Evolutionary conservation across 192 early-diverging fungal species (phyloP).

Genomic region (Podila horticola): DNA sequence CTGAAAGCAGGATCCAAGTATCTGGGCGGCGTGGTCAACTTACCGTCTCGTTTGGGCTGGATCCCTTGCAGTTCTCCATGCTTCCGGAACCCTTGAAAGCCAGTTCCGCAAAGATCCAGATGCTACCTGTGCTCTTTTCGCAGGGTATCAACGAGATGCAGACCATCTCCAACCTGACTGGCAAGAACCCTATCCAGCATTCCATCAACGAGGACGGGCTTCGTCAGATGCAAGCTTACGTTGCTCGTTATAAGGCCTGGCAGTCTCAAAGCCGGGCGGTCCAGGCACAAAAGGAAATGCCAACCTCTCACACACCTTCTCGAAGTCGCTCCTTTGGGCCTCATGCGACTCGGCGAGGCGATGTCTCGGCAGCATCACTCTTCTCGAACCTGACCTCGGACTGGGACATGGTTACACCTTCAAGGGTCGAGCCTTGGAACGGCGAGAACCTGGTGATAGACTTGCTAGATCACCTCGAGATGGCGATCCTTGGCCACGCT

Average conservation of each 20-base stretch:
- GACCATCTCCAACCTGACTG: slow-evolving; percentile 40
- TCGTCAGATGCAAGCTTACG: slow-evolving; percentile 40
- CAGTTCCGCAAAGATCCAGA: slow-evolving; percentile 24
- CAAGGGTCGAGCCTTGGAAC: slow-evolving; percentile 19
- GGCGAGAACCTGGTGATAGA: slow-evolving; percentile 30
- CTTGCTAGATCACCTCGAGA: slow-evolving; percentile 25
- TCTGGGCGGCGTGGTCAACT: slow-evolving; percentile 31
- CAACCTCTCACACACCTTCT: background rate
- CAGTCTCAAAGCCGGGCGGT: slow-evolving; percentile 4
- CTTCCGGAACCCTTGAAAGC: slow-evolving; percentile 31
- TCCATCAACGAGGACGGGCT: slow-evolving; percentile 38
- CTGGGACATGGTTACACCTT: slow-evolving; percentile 36
- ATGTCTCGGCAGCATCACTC: slow-evolving; percentile 22
- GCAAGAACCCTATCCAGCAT: slow-evolving; percentile 26
- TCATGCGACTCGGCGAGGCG: slow-evolving; percentile 1
- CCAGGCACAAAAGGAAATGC: background rate
- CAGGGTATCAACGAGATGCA: slow-evolving; percentile 52
- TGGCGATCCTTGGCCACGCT: slow-evolving; percentile 22
- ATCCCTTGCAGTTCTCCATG: slow-evolving; percentile 34
- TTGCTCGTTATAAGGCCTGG: slow-evolving; percentile 28
- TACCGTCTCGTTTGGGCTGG: slow-evolving; percentile 31
- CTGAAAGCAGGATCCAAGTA: slow-evolving; percentile 19
- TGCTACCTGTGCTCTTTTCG: slow-evolving; percentile 30
- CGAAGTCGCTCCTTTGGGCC: slow-evolving; percentile 10
- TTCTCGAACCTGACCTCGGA: slow-evolving; percentile 25